Conservation (phyloP, 2,329 filamentous ascomycete genomes). For the Calonectria honghensis region DNA sequence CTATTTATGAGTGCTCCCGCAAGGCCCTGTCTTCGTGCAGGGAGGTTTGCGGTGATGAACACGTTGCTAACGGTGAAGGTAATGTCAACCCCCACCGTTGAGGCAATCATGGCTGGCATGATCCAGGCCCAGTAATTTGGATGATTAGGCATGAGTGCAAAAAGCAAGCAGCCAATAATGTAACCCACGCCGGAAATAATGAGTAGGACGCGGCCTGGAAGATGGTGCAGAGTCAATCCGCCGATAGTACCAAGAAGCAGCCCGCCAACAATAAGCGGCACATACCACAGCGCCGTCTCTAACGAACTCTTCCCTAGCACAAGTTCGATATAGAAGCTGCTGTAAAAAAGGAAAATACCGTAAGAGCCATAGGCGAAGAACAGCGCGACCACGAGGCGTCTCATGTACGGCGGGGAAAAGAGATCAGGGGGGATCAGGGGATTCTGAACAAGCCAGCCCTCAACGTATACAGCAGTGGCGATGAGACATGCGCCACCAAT, state of each 20-base stretch:
- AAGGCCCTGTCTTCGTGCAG: conserved; percentile 11
- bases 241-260: conserved; percentile 78
- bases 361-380: conserved; percentile 82
- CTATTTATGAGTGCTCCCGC: conserved; percentile 23
- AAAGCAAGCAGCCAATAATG: conserved; percentile 75
- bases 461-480: conserved; percentile 78
- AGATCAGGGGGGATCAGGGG: conserved; percentile 83
- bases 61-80: conserved; percentile 30
- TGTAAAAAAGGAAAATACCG: conserved; percentile 81
- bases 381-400: conserved; percentile 74
- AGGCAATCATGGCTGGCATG: conserved; percentile 26
- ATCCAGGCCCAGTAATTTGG: conserved; percentile 49
- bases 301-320: conserved; percentile 76
- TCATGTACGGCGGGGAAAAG: conserved; percentile 82
- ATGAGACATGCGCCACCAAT: conserved; percentile 78
- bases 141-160: conserved; percentile 77
- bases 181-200: conserved; percentile 77
- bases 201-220: conserved; percentile 78
- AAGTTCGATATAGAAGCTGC: conserved; percentile 79
- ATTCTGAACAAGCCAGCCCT: conserved; percentile 80
- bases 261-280: conserved; percentile 81
- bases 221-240: conserved; percentile 79
- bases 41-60: conserved; percentile 29
- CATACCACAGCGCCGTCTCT: conserved; percentile 80
- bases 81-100: conserved; percentile 27